Evolutionary conservation across 768 basidiomycete species (phyloP), one percentile per base, ranked within the genome.

Genomic region (Xanthoconium purpureum): DNA sequence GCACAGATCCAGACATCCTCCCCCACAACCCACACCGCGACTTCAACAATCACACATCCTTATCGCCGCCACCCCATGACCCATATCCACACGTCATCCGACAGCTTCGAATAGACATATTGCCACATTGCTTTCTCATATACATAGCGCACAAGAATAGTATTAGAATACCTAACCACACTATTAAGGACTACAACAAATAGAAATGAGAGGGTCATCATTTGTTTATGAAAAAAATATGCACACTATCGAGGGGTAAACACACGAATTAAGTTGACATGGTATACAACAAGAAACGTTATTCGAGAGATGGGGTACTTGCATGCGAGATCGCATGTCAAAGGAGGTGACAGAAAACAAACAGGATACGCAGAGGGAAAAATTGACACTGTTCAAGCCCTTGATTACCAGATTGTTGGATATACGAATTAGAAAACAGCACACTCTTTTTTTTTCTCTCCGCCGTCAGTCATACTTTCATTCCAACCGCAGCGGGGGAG

Each of bases 401-500:
- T 39, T 20, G 40, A 69, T 69, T 69, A 69, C 63, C 65, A 56
- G 52, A 46, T 3, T 51, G 29, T 61, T 38, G 62, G 70, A 63
- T 69, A 71, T 64, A 71, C 8, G 47, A 55, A 62, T 56, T 60
- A 62, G 53, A 36, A 32, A 33, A 32, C 20, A 59, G 33, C 33
- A 35, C 35, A 12, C 17, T 24, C 36, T 37, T 46, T 29, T 33
- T 56, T 42, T 40, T 49, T 49, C 24, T 24, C 24, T 24, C 24
- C 35, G 55, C 48, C 47, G 5, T 45, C 12, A 24, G 33, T 55
- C 38, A 77, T 7, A 74, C 79, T 60, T 75, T 79, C 78, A 80
- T 77, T 76, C 79, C 79, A 74, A 78, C 66, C 62, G 74, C 71
- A 75, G 75, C 64, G 73, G 78, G 32, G 74, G 79, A 48, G 77